Conservation (phyloP, 1,284 basidiomycete species). For the Sanguinoderma infundibulare region DNA sequence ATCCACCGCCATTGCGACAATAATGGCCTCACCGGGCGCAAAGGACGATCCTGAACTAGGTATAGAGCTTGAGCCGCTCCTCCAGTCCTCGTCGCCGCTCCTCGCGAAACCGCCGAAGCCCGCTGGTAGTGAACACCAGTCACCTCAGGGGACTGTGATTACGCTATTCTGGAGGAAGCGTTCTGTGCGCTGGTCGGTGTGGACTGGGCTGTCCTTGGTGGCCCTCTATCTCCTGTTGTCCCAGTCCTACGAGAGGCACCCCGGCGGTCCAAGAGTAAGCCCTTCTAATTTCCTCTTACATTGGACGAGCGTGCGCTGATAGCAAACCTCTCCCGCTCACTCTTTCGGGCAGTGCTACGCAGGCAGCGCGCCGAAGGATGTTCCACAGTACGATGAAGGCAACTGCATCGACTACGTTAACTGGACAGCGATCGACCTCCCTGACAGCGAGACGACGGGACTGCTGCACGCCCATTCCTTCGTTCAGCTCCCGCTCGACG, state of each 20-base stretch:
- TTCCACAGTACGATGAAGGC: not conserved
- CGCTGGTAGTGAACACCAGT: not conserved
- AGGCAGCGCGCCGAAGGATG: not conserved
- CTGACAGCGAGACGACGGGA: not conserved
- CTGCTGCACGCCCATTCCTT: not conserved
- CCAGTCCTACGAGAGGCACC: not conserved
- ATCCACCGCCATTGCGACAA: no score
- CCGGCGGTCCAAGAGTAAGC: not conserved
- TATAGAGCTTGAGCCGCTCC: not conserved
- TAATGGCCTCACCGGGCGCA: constrained; percentile 39
- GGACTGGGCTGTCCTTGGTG: not conserved
- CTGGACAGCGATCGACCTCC: not conserved
- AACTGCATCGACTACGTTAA: not conserved
- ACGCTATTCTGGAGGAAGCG: not conserved
- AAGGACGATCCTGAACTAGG: constrained; percentile 28
- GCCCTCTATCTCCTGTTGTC: not conserved
- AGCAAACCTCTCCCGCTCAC: not conserved
- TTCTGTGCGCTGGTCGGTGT: not conserved
- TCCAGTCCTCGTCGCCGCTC: no score
- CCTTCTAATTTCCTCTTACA: not conserved
- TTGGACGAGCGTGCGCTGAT: not conserved
- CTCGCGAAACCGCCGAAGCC: no score
- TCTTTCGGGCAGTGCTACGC: not conserved
- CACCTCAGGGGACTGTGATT: not conserved
- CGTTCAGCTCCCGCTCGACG: not conserved